These are phyloP conservation scores for Aspergillus oerlinghausenensis DNA, from an alignment of 2,329 filamentous ascomycete species.

Conservation along the genomic window DNA sequence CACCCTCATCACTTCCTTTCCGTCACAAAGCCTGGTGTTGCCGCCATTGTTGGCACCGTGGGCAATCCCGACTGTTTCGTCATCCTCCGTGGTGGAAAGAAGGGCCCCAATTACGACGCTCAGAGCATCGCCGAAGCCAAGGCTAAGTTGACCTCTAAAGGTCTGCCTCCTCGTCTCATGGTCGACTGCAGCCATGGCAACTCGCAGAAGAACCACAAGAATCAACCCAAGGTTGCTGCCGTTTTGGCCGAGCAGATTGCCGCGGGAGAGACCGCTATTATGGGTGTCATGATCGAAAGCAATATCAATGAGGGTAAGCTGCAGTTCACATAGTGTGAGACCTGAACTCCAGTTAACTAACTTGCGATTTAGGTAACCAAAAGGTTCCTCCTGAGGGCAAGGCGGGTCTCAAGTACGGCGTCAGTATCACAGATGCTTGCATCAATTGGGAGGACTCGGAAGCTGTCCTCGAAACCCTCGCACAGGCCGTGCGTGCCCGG, in stretches of 20 bases:
- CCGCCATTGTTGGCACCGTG: constrained; percentile 87
- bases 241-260: constrained; percentile 78
- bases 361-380: constrained; percentile 59
- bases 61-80: constrained; percentile 98
- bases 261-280: constrained; percentile 77
- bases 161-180: constrained; percentile 76
- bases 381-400: constrained; percentile 88
- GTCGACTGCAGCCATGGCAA: constrained; percentile 98
- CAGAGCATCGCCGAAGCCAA: constrained; percentile 81
- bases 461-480: constrained; percentile 69
- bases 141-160: constrained; percentile 68
- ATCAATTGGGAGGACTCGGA: constrained; percentile 93
- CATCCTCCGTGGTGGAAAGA: constrained; percentile 86
- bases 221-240: constrained; percentile 89
- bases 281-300: constrained; percentile 99
- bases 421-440: constrained; percentile 96
- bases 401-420: constrained; percentile 80
- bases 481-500: constrained; percentile 72
- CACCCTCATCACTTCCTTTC: constrained; percentile 96
- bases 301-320: constrained; percentile 82
- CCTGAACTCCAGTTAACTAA: constrained; percentile 4
- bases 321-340: not conserved
- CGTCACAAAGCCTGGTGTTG: constrained; percentile 92
- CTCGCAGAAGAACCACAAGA: constrained; percentile 92
- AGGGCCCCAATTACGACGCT: constrained; percentile 89